phyloP scores from a whole-genome alignment of 345 rosid genomes.

The Populus deltoides region DNA sequence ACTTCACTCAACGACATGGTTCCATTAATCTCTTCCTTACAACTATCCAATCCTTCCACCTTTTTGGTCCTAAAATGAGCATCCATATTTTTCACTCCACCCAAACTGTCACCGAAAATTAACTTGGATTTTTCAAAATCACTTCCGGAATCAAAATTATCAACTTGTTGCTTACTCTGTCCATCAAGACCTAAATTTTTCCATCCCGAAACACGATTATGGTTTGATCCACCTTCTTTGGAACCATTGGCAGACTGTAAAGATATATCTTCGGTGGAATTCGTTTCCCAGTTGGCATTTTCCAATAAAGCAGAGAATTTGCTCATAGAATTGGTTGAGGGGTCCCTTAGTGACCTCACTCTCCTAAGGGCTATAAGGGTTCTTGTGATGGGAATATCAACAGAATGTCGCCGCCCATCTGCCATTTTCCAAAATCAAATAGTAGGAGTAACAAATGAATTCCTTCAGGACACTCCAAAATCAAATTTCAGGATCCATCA shows the following conservation, averaged over 20 bases:
- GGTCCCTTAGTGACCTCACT: constrained; percentile 92
- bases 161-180: constrained; percentile 33
- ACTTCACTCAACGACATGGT: constrained; percentile 29
- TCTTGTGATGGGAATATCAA: constrained; percentile 86
- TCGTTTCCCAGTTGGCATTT: constrained; percentile 84
- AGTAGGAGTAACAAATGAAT: neutral
- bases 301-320: constrained; percentile 79
- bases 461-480: constrained; percentile 7
- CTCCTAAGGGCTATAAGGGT: constrained; percentile 87
- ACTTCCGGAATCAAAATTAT: constrained; percentile 21
- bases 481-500: constrained; percentile 18
- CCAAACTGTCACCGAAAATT: constrained; percentile 20
- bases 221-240: constrained; percentile 30
- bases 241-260: constrained; percentile 38
- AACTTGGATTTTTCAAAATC: constrained; percentile 26
- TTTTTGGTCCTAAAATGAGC: constrained; percentile 8
- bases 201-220: constrained; percentile 26
- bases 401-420: constrained; percentile 82
- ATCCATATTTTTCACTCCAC: constrained; percentile 16
- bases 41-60: constrained; percentile 28
- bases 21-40: constrained; percentile 23
- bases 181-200: constrained; percentile 26
- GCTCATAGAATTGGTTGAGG: constrained; percentile 90
- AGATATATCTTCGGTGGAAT: constrained; percentile 67
- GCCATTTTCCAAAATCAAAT: constrained; percentile 28